Evolutionary conservation across 805 yeast genomes (phyloP).

Genomic region (Lipomyces spencermartinsiae): DNA sequence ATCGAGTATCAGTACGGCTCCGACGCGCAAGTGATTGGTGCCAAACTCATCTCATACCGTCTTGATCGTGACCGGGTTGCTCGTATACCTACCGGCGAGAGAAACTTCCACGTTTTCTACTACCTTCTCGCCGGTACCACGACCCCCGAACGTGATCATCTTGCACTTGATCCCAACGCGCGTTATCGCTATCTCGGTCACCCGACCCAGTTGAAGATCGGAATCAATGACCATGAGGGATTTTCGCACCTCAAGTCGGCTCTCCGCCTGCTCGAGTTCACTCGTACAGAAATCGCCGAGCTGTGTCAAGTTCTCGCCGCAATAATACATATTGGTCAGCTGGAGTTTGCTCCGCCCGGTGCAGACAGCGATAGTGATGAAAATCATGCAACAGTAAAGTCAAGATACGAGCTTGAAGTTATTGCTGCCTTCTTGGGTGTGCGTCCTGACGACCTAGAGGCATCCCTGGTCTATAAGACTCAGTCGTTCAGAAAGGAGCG

Average conservation of each 20-base stretch:
- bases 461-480: constrained; percentile 49
- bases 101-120: constrained; percentile 66
- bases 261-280: constrained; percentile 56
- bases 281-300: constrained; percentile 54
- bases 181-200: constrained; percentile 55
- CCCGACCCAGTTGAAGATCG: constrained; percentile 50
- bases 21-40: constrained; percentile 57
- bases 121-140: constrained; percentile 60
- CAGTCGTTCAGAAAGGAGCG: constrained; percentile 48
- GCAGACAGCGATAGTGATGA: constrained; percentile 43
- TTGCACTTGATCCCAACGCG: constrained; percentile 50
- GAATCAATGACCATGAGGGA: constrained; percentile 57
- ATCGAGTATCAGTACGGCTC: constrained; percentile 59
- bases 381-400: constrained; percentile 31
- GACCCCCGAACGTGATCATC: constrained; percentile 49
- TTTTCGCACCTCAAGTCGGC: constrained; percentile 57
- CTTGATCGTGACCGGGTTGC: constrained; percentile 63
- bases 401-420: constrained; percentile 44
- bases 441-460: constrained; percentile 47
- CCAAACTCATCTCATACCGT: constrained; percentile 61
- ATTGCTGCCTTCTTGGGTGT: constrained; percentile 51
- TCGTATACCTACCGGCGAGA: constrained; percentile 56
- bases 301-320: constrained; percentile 57
- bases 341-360: constrained; percentile 46
- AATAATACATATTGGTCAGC: constrained; percentile 52